Evolutionary conservation across 495 filamentous ascomycete species (phyloP).

Genomic region (Xylaria acuta): DNA sequence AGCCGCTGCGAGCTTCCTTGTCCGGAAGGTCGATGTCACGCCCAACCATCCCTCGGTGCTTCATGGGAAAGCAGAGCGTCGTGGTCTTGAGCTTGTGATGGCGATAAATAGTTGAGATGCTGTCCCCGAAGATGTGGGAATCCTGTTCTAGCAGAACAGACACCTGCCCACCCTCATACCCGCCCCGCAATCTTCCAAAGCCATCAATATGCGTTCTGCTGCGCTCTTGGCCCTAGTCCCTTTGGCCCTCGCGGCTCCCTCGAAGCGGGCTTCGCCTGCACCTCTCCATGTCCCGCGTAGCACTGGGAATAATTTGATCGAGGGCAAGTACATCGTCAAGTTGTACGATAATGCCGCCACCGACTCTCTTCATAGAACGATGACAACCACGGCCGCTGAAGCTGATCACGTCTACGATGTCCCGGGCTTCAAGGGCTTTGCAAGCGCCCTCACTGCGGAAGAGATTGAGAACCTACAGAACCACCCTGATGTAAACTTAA

Average conservation of each 20-base stretch:
- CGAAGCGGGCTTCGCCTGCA: conserved; percentile 40
- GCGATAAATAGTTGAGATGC: conserved; percentile 41
- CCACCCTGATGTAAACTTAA: conserved; percentile 45
- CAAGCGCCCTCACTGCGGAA: conserved; percentile 43
- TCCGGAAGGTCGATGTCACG: conserved; percentile 30
- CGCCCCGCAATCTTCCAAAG: conserved; percentile 20
- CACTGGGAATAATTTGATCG: conserved; percentile 41
- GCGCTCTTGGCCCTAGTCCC: conserved; percentile 39
- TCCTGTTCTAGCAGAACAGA: conserved; percentile 21
- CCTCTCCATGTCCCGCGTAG: conserved; percentile 47
- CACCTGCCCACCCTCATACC: conserved; percentile 6
- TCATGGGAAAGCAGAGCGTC: conserved; percentile 26
- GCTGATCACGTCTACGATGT: conserved; percentile 51
- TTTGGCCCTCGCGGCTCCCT: conserved; percentile 42
- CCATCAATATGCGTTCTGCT: conserved; percentile 39
- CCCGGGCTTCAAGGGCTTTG: conserved; percentile 54
- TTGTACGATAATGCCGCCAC: conserved; percentile 53
- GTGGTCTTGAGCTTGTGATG: conserved; percentile 9
- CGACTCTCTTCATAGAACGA: conserved; percentile 36
- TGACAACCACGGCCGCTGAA: conserved; percentile 38
- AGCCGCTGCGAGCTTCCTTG: conserved; percentile 29
- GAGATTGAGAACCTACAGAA: conserved; percentile 49
- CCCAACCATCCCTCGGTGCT: conserved; percentile 8
- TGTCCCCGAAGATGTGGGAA: conserved; percentile 25
- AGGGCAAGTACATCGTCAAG: conserved; percentile 64